A percentile compares a stretch with the other conserved stretches of the same genome.
These are phyloP conservation scores for Penicillium sp. DNA, from an alignment of 2,329 filamentous ascomycete species.

Conservation along the genomic window DNA sequence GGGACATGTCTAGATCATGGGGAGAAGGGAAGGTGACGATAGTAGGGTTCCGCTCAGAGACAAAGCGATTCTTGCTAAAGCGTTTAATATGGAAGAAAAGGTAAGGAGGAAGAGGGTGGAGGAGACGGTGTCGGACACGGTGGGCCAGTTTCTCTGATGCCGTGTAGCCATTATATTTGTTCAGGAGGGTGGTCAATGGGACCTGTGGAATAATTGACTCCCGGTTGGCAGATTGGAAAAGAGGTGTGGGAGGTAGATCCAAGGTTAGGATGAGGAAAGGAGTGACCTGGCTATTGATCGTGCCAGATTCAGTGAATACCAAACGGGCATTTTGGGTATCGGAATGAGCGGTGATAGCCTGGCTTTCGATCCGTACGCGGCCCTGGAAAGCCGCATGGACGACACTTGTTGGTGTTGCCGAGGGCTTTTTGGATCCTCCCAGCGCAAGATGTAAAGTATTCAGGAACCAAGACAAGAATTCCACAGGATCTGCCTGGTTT, in stretches of 20 bases:
- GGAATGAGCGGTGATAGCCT: slow-evolving; percentile 87
- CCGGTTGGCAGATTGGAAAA: slow-evolving; percentile 93
- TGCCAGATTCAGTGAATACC: slow-evolving; percentile 86
- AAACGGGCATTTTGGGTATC: slow-evolving; percentile 77
- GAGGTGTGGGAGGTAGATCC: slow-evolving; percentile 83
- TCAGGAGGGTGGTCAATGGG: slow-evolving; percentile 75
- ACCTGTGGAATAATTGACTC: slow-evolving; percentile 86
- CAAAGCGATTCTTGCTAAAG: slow-evolving; percentile 95
- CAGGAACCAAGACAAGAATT: slow-evolving; percentile 96
- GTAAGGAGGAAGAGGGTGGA: slow-evolving; percentile 88
- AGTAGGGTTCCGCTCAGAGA: slow-evolving; percentile 91
- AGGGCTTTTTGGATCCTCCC: slow-evolving; percentile 84
- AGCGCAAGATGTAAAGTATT: slow-evolving; percentile 92
- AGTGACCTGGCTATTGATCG: slow-evolving; percentile 71
- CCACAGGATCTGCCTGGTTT: slow-evolving; percentile 88
- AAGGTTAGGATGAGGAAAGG: slow-evolving; percentile 91
- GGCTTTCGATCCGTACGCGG: slow-evolving; percentile 84
- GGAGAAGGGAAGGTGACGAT: slow-evolving; percentile 94
- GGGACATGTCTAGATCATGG: slow-evolving; percentile 77
- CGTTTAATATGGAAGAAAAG: slow-evolving; percentile 95
- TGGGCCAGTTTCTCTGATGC: slow-evolving; percentile 87
- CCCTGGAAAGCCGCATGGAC: slow-evolving; percentile 94
- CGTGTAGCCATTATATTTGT: slow-evolving; percentile 87
- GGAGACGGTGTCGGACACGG: slow-evolving; percentile 81
- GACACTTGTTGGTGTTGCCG: slow-evolving; percentile 65